These are phyloP conservation scores for Phytopythium ostracodes DNA, from an alignment of 352 stramenopile species.

Conservation along the genomic window DNA sequence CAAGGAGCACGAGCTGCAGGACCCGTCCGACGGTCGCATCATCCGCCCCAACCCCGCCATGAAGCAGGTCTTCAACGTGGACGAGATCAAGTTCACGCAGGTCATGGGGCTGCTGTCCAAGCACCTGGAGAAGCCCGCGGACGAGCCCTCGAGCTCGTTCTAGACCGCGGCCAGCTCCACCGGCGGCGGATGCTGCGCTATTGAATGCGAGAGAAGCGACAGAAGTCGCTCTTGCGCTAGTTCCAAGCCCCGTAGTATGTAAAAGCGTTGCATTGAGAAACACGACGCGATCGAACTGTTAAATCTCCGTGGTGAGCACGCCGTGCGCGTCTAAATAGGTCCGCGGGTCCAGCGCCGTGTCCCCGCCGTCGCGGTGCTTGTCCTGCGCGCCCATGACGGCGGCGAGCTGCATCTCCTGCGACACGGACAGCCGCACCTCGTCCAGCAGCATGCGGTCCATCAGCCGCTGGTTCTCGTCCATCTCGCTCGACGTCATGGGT, in stretches of 20 bases:
- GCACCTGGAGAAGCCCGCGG: slow-evolving; percentile 45
- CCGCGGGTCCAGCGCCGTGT: slow-evolving; percentile 37
- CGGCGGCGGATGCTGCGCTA: neutral
- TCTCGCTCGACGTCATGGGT: slow-evolving; percentile 35
- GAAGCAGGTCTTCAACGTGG: slow-evolving; percentile 57
- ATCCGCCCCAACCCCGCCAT: slow-evolving; percentile 69
- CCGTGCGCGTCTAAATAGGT: slow-evolving; percentile 72
- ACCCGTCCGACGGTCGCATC: slow-evolving; percentile 59
- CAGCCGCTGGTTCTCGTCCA: slow-evolving; percentile 73
- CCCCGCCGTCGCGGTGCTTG: slow-evolving; percentile 21
- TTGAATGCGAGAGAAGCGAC: neutral
- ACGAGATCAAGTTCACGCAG: slow-evolving; percentile 72
- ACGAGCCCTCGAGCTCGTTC: slow-evolving; percentile 2
- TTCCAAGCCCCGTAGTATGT: neutral
- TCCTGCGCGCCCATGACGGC: slow-evolving; percentile 14
- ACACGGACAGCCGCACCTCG: slow-evolving; percentile 51
- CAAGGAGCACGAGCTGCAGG: slow-evolving; percentile 73
- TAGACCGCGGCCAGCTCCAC: neutral
- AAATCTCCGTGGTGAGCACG: slow-evolving; percentile 66
- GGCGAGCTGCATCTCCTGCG: slow-evolving; percentile 39
- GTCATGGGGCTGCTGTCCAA: slow-evolving; percentile 69
- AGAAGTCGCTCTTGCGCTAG: neutral
- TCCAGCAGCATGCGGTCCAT: slow-evolving; percentile 71
- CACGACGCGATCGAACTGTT: slow-evolving; percentile 6
- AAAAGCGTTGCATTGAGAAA: neutral